Conservation (phyloP, 768 basidiomycete species). For the Gloeostereum incarnatum region DNA sequence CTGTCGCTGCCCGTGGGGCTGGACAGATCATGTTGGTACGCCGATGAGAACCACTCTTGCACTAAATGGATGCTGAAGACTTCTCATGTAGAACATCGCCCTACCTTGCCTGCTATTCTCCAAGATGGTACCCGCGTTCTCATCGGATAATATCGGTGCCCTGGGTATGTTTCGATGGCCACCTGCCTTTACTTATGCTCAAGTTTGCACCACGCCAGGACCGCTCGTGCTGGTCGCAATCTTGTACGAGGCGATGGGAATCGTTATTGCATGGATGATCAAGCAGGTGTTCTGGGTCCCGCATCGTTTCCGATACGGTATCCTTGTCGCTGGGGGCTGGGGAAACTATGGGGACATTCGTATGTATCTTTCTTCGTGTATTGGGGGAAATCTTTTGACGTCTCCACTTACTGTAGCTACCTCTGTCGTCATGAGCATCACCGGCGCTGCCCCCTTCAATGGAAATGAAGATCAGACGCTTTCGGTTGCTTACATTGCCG, state of each 20-base stretch:
- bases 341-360: constrained; percentile 65
- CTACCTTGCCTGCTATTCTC: constrained; percentile 63
- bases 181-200: too few species aligned
- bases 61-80: background rate
- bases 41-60: background rate
- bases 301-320: constrained; percentile 63
- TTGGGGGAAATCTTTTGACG: background rate
- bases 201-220: too few species aligned
- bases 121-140: constrained; percentile 61
- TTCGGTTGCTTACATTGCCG: constrained; percentile 58
- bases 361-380: constrained; percentile 21
- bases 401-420: constrained; percentile 33
- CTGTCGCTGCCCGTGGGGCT: constrained; percentile 29
- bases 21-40: constrained; percentile 45
- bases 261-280: constrained; percentile 42
- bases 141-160: constrained; percentile 40
- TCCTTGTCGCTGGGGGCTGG: constrained; percentile 63
- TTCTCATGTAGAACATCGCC: constrained; percentile 34
- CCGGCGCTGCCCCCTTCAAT: constrained; percentile 53
- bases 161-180: constrained; percentile 39
- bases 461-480: constrained; percentile 46
- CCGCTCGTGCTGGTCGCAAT: constrained; percentile 55
- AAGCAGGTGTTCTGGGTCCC: constrained; percentile 70
- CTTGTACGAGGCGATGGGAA: constrained; percentile 48
- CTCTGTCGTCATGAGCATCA: constrained; percentile 55